Evolutionary conservation across 2,329 filamentous ascomycete species (phyloP).

Genomic region (Aspergillus ochraceoroseus): DNA sequence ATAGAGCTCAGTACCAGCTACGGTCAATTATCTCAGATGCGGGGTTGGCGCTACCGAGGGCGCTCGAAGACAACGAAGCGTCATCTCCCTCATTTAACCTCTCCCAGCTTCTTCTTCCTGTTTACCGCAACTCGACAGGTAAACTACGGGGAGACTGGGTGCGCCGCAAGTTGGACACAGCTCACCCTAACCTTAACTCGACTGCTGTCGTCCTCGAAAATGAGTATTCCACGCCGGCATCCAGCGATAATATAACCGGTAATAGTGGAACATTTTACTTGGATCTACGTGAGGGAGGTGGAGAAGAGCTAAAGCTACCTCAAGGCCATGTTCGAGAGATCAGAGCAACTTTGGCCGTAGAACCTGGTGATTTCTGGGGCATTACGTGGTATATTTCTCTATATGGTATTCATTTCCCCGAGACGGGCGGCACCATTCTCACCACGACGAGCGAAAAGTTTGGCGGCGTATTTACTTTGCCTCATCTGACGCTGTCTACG

Average conservation of each 20-base stretch:
- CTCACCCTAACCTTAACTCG: slow-evolving; percentile 57
- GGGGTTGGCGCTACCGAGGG: slow-evolving; percentile 29
- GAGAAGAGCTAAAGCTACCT: slow-evolving; percentile 35
- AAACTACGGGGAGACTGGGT: slow-evolving; percentile 72
- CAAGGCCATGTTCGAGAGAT: slow-evolving; percentile 61
- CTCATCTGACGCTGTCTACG: slow-evolving; percentile 67
- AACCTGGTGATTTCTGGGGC: slow-evolving; percentile 64
- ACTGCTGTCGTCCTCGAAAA: slow-evolving; percentile 60
- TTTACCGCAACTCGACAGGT: slow-evolving; percentile 77
- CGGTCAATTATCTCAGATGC: slow-evolving; percentile 31
- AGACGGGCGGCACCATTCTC: slow-evolving; percentile 72
- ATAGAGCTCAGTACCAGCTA: slow-evolving; percentile 58
- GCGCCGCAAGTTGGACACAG: slow-evolving; percentile 50
- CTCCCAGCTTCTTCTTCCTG: slow-evolving; percentile 45
- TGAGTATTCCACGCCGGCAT: slow-evolving; percentile 62
- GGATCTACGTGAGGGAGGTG: slow-evolving; percentile 56
- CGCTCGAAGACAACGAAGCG: slow-evolving; percentile 24
- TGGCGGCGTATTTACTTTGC: slow-evolving; percentile 81
- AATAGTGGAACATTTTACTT: slow-evolving; percentile 63
- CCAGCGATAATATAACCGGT: slow-evolving; percentile 77
- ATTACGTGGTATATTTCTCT: slow-evolving; percentile 74
- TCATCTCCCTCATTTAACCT: slow-evolving; percentile 32
- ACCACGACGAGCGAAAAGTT: slow-evolving; percentile 93
- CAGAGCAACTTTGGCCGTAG: slow-evolving; percentile 63
- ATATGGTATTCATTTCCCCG: slow-evolving; percentile 79